Percentiles rank a stretch among this genome's conserved stretches.
Conservation (phyloP, 225 moss, liverwort and hornwort species). For the Polytrichum formosum region DNA sequence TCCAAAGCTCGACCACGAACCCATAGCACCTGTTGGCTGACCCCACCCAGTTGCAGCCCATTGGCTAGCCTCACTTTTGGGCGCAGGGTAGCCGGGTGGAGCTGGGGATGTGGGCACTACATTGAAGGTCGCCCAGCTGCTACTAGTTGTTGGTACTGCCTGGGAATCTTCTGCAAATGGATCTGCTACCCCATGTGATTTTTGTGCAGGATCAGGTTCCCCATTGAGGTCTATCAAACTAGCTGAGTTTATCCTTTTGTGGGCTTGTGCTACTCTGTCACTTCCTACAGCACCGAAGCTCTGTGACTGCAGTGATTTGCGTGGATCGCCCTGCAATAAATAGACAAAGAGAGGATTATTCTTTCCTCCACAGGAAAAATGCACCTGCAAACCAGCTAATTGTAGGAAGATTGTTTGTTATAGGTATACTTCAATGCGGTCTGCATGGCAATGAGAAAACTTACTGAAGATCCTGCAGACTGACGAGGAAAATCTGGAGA, state of each 20-base stretch:
- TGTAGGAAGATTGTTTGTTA: too few relatives aligned
- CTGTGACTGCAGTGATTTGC: conserved; percentile 52
- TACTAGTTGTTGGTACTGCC: conserved; percentile 34
- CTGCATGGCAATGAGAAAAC: conserved; percentile 8
- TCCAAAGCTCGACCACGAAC: conserved; percentile 52
- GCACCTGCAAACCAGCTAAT: too few relatives aligned
- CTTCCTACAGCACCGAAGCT: conserved; percentile 64
- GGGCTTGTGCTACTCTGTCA: conserved; percentile 37
- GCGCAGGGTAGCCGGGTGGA: conserved; percentile 74
- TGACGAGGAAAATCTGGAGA: conserved; percentile 44
- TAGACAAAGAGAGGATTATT: background rate
- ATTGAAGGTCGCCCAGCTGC: conserved; percentile 91
- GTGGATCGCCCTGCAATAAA: conserved; percentile 61
- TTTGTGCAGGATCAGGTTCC: conserved; percentile 36
- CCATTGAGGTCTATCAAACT: conserved; percentile 87
- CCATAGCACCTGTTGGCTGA: conserved; percentile 17
- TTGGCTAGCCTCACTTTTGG: conserved; percentile 37
- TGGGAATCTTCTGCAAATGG: conserved; percentile 41
- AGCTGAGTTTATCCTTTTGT: conserved; percentile 64
- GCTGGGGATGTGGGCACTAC: conserved; percentile 37
- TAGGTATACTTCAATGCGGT: too few relatives aligned
- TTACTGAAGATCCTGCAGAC: conserved; percentile 65
- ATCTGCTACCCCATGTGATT: conserved; percentile 28
- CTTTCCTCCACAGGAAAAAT: too few relatives aligned
- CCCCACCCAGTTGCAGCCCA: conserved; percentile 77